Base-by-base conservation (phyloP, 2,329 filamentous ascomycete genomes). In the Coniochaeta prunicola region DNA sequence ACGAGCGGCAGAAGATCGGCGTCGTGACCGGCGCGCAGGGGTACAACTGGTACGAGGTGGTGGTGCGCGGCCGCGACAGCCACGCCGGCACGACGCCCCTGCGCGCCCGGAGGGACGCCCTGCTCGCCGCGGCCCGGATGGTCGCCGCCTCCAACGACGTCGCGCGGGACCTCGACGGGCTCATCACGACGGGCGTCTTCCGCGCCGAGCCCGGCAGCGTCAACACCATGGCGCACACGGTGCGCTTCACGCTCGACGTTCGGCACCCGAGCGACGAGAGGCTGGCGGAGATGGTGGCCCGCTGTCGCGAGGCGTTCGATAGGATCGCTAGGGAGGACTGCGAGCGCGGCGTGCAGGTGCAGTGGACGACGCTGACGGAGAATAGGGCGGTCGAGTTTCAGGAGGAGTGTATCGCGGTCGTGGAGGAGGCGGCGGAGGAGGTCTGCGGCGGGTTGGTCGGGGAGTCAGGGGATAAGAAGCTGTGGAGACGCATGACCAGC, bases 81-180 rank as follows among this genome's bases (percentile, higher is more conserved):
- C 89, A 92, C 67, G 91, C 89, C 0, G 89, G 89, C 1, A 91
- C 89, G 0, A 92, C 89, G 0, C 84, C 86, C 0, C 68, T 75
- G 7, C 63, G 65, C 0, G 68, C 68, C 0, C 63, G 71, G 28
- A 66, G 64, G 19, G 71, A 73, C 45, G 61, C 71, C 7, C 56
- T 74, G 21, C 65, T 72, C 12, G 63, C 64, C 2, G 68, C 70
- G 0, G 66, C 71, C 13, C 68, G 68, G 57, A 73, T 74, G 70
- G 69, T 74, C 54, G 65, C 64, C 2, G 63, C 64, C 1, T 65
- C 65, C 0, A 69, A 72, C 36, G 54, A 40, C 1, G 54, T 69
- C 1, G 70, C 68, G 1, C 63, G 66, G 0, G 57, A 64, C 12
- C 57, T 62, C 30, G 60, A 60, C 0, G 71, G 65, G 1, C 62